phyloP scores from a whole-genome alignment of 371 early-diverging fungal genomes.

The Zancudomyces culisetae region DNA sequence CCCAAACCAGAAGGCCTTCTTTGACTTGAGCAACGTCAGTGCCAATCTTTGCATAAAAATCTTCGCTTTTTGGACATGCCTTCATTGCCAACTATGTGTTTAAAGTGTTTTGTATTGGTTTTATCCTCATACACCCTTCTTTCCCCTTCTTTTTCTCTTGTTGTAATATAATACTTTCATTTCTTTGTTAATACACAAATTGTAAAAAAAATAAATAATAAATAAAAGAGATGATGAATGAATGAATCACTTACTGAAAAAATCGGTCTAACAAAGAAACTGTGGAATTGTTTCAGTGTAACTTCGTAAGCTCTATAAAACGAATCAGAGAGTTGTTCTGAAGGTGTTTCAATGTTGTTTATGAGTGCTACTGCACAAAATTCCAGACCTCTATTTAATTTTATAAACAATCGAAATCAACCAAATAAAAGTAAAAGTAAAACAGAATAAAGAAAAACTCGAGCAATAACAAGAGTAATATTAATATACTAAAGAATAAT shows the following conservation, averaged over 20 bases:
- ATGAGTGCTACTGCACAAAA: constrained; percentile 65
- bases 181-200: too few species aligned
- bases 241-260: constrained; percentile 37
- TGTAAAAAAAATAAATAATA: too few species aligned
- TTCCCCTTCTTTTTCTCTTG: too few species aligned
- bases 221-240: too few species aligned
- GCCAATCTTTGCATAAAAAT: constrained; percentile 71
- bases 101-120: constrained; percentile 16
- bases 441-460: too few species aligned
- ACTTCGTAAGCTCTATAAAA: constrained; percentile 66
- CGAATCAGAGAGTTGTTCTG: constrained; percentile 59
- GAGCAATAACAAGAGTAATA: too few species aligned
- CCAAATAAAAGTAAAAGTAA: neutral
- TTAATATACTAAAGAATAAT: too few species aligned
- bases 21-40: constrained; percentile 33
- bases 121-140: neutral
- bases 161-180: too few species aligned
- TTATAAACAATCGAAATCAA: neutral
- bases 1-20: constrained; percentile 41
- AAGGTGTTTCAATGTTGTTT: constrained; percentile 39
- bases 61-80: constrained; percentile 73
- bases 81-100: constrained; percentile 54
- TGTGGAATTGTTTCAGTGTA: constrained; percentile 63
- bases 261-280: constrained; percentile 58
- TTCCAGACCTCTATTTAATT: constrained; percentile 52